Conservation (phyloP, 352 stramenopile species). For the Pythium myriotylum region DNA sequence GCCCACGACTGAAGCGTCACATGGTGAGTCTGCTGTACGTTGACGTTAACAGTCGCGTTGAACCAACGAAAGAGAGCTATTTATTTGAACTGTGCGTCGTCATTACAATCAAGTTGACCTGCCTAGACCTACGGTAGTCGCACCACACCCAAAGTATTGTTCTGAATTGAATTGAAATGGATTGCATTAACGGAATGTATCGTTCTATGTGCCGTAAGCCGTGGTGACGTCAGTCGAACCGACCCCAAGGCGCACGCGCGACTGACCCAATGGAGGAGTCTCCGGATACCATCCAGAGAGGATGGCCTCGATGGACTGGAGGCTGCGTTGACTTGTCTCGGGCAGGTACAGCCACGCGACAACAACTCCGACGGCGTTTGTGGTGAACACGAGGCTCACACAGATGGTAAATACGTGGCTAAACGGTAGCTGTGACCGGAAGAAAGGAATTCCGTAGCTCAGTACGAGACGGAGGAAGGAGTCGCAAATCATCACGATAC, state of each 20-base stretch:
- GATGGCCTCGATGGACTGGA: constrained; percentile 83
- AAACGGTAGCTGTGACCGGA: constrained; percentile 40
- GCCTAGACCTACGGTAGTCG: too few relatives aligned
- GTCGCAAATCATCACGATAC: constrained; percentile 69
- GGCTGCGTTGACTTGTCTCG: constrained; percentile 72
- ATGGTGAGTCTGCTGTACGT: background rate
- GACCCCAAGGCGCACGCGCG: constrained; percentile 51
- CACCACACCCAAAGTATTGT: too few relatives aligned
- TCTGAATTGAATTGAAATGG: background rate
- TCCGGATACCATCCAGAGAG: constrained; percentile 72
- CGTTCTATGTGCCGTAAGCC: constrained; percentile 12
- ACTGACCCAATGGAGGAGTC: constrained; percentile 54
- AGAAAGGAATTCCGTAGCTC: constrained; percentile 35
- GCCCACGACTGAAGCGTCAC: too few relatives aligned
- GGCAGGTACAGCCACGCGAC: constrained; percentile 72
- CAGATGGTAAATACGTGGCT: constrained; percentile 40
- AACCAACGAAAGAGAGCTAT: constrained; percentile 4
- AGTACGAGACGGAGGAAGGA: constrained; percentile 45
- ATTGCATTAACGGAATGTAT: background rate
- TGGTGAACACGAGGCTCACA: constrained; percentile 44
- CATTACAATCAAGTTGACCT: background rate
- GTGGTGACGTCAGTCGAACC: constrained; percentile 17
- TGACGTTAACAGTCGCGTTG: background rate
- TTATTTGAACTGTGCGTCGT: constrained; percentile 6
- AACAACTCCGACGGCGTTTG: constrained; percentile 46